phyloP scores from a whole-genome alignment of 257 asterid genomes.

The Hygrophila difformis region DNA sequence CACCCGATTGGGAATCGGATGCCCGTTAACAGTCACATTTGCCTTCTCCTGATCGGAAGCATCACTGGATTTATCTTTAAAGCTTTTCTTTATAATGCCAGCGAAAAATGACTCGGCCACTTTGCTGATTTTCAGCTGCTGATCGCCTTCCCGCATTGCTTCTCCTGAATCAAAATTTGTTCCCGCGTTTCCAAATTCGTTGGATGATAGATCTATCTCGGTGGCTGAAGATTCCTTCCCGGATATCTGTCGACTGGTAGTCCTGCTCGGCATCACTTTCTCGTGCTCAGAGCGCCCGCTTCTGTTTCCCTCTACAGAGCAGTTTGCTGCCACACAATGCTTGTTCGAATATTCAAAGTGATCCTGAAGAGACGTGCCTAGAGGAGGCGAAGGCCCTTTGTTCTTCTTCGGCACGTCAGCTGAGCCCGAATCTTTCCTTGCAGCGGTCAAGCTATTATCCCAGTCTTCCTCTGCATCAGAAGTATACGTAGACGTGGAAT shows the following conservation, averaged over 20 bases:
- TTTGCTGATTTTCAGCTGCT: slow-evolving; percentile 26
- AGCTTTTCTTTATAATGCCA: slow-evolving; percentile 47
- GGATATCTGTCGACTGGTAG: slow-evolving; percentile 22
- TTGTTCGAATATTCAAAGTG: slow-evolving; percentile 62
- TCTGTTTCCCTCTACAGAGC: slow-evolving; percentile 36
- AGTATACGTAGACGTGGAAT: slow-evolving; percentile 36
- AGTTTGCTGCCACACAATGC: slow-evolving; percentile 24
- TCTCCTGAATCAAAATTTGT: slow-evolving; percentile 68
- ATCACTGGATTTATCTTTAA: slow-evolving; percentile 28
- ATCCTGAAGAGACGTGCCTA: slow-evolving; percentile 60
- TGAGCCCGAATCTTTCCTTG: slow-evolving; percentile 21
- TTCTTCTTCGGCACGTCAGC: too few relatives aligned
- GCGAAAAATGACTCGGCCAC: slow-evolving; percentile 42
- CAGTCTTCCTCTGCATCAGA: slow-evolving; percentile 41
- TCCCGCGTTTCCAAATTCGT: slow-evolving; percentile 64
- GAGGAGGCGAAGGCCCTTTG: slow-evolving; percentile 36
- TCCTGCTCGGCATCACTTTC: slow-evolving; percentile 25
- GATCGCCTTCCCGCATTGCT: slow-evolving; percentile 39
- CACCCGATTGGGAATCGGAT: slow-evolving; percentile 41
- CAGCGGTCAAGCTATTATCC: slow-evolving; percentile 13
- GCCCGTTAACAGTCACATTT: slow-evolving; percentile 64
- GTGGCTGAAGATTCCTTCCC: slow-evolving; percentile 49
- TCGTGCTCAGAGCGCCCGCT: slow-evolving; percentile 46
- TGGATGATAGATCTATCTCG: slow-evolving; percentile 75
- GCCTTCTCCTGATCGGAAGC: slow-evolving; percentile 41